Evolutionary conservation across 331 rosid genomes (phyloP).

Genomic region (Malus hybrid): DNA sequence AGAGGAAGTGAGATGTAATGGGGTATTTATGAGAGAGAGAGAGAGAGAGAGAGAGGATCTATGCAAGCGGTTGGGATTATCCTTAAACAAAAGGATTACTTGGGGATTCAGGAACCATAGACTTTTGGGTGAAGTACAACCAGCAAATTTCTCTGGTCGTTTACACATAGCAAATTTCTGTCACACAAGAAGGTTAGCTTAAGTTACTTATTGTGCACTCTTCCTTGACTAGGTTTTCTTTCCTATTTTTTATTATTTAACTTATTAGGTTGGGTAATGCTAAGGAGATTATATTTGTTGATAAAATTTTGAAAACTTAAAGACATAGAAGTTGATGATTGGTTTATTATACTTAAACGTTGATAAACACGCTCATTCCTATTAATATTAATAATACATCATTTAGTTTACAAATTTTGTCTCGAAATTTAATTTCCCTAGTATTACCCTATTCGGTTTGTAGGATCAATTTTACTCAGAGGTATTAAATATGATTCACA

Average conservation of each 20-base stretch:
- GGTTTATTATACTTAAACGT: no score
- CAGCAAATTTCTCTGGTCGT: no score
- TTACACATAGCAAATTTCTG: background rate
- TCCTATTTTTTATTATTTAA: background rate
- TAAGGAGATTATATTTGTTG: background rate
- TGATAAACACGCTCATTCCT: no score
- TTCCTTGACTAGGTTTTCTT: conserved; percentile 1
- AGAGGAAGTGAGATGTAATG: background rate
- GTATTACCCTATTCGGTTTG: no score
- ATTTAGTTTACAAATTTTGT: no score
- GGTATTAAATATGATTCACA: no score
- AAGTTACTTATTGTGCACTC: background rate
- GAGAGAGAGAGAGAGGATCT: conserved; percentile 7
- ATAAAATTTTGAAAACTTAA: no score
- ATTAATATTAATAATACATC: no score
- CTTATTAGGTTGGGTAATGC: background rate
- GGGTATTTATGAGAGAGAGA: conserved; percentile 4
- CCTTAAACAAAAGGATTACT: background rate
- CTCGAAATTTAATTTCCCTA: no score
- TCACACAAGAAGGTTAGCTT: background rate
- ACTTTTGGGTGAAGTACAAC: conserved; percentile 28
- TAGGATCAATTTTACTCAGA: no score
- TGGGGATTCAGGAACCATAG: conserved; percentile 13
- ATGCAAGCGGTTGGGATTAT: background rate
- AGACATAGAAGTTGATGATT: no score